Evolutionary conservation across 164 flowering plant species (phyloP), one percentile per base, ranked within the genome.

Genomic region (Vitis rotundifolia): DNA sequence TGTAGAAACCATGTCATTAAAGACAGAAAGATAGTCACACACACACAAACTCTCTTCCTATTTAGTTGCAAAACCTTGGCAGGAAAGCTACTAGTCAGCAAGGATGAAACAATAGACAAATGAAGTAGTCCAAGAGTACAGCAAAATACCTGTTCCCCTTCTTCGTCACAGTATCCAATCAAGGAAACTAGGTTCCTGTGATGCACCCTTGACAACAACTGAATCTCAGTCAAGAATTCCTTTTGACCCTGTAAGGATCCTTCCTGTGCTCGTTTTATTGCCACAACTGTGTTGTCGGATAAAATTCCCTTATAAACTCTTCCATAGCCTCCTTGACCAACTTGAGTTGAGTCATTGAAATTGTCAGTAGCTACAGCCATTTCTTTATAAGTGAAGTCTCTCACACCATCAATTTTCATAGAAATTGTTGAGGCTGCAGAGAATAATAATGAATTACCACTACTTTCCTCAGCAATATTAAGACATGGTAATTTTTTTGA

Each of bases 261-360:
- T 72, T 83, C 83, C 72, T 79, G 77, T 60, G 94, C 91, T 55
- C 97, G 90, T 75, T 92, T 92, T 51, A 90, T 74, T 18, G 98
- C 96, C 47, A 92, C 94, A 68, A 78, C 56, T 49, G 80, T 76
- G 13, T 77, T 70, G 62, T 86, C 86, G 49, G 76, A 63, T 61
- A 92, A 72, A 68, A 76, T 73, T 31, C 96, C 97, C 80, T 50
- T 88, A 56, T 82, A 87, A 26, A 92, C 97, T 62, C 78, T 87
- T 44, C 97, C 97, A 76, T 90, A 92, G 29, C 97, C 97, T 76
- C 97, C 97, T 80, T 71, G 81, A 37, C 93, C 97, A 68, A 92
- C 84, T 77, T 77, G 80, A 71, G 69, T 66, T 57, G 87, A 76
- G 65, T 14, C 63, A 68, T 63, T 71, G 66, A 92, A 92, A 73